Evolutionary conservation across 768 basidiomycete species (phyloP).

Genomic region (Mycena chlorophos): DNA sequence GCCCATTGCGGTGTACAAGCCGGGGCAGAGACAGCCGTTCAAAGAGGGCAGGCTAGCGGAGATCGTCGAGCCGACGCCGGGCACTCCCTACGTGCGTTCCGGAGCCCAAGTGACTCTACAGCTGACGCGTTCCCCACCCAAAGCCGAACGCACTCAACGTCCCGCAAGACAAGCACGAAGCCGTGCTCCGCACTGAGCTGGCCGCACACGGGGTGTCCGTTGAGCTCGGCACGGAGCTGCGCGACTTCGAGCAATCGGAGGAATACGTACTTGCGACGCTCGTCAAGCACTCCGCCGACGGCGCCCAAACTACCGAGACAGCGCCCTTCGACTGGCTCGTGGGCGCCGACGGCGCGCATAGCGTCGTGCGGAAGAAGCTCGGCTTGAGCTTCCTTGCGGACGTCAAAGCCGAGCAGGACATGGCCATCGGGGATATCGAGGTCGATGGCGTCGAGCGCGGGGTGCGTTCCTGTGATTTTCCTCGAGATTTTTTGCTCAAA

Average conservation of each 20-base stretch:
- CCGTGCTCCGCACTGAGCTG: conserved; percentile 32
- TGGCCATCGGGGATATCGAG: conserved; percentile 39
- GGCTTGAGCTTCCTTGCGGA: conserved; percentile 46
- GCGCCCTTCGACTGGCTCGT: conserved; percentile 35
- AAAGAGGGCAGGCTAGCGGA: neutral
- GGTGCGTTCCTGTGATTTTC: conserved; percentile 21
- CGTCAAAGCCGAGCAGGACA: conserved; percentile 28
- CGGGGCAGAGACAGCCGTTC: conserved; percentile 9
- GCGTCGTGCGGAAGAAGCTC: conserved; percentile 39
- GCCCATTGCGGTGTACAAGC: conserved; percentile 15
- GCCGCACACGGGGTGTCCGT: conserved; percentile 29
- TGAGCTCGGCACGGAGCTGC: conserved; percentile 37
- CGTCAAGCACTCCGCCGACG: conserved; percentile 21
- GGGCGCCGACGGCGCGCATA: conserved; percentile 44
- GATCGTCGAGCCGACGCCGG: conserved; percentile 18
- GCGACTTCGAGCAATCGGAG: conserved; percentile 32
- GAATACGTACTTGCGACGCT: conserved; percentile 33
- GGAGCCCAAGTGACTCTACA: neutral
- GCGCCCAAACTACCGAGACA: conserved; percentile 28
- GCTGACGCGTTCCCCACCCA: neutral
- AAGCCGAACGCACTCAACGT: conserved; percentile 25
- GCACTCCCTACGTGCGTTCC: conserved; percentile 22
- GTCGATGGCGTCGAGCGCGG: conserved; percentile 32
- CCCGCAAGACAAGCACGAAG: conserved; percentile 31
- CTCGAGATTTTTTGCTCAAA: conserved; percentile 4